phyloP scores from a whole-genome alignment of 2,329 filamentous ascomycete species.

The Colletotrichum zoysiae region DNA sequence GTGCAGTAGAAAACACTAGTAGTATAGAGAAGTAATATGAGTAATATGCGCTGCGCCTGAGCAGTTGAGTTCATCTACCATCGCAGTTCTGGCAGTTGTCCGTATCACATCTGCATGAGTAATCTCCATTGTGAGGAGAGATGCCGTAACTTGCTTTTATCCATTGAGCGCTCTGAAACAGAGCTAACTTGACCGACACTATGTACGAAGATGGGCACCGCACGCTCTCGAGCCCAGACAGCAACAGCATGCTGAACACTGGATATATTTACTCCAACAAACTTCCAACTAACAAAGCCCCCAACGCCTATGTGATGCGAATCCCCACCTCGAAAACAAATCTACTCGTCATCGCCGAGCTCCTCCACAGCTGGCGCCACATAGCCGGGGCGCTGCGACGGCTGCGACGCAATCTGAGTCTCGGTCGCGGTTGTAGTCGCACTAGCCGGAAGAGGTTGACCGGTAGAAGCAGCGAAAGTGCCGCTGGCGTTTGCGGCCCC shows the following conservation, averaged over 20 bases:
- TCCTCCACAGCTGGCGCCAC: slow-evolving; percentile 67
- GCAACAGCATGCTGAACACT: slow-evolving; percentile 21
- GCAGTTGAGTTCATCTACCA: background rate
- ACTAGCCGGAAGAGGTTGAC: slow-evolving; percentile 63
- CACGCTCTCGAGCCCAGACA: slow-evolving; percentile 16
- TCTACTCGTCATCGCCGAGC: slow-evolving; percentile 63
- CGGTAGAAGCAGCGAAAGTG: slow-evolving; percentile 65
- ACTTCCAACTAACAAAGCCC: slow-evolving; percentile 16
- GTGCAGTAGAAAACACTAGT: slow-evolving; percentile 11
- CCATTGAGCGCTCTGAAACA: slow-evolving; percentile 1
- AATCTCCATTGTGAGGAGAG: background rate
- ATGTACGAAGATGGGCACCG: slow-evolving; percentile 13
- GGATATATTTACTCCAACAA: slow-evolving; percentile 35
- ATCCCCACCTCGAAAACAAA: slow-evolving; percentile 2
- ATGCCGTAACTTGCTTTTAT: background rate
- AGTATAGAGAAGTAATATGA: background rate
- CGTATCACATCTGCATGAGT: background rate
- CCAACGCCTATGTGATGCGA: slow-evolving; percentile 39
- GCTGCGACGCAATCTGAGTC: slow-evolving; percentile 63
- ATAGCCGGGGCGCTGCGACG: slow-evolving; percentile 57
- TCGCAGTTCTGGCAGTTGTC: background rate
- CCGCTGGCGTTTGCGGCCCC: slow-evolving; percentile 53
- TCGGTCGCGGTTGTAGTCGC: slow-evolving; percentile 70
- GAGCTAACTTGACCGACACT: slow-evolving; percentile 1
- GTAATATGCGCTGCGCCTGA: background rate